Evolutionary conservation across 495 filamentous ascomycete species (phyloP).

Genomic region (Aspergillus kassunensis): DNA sequence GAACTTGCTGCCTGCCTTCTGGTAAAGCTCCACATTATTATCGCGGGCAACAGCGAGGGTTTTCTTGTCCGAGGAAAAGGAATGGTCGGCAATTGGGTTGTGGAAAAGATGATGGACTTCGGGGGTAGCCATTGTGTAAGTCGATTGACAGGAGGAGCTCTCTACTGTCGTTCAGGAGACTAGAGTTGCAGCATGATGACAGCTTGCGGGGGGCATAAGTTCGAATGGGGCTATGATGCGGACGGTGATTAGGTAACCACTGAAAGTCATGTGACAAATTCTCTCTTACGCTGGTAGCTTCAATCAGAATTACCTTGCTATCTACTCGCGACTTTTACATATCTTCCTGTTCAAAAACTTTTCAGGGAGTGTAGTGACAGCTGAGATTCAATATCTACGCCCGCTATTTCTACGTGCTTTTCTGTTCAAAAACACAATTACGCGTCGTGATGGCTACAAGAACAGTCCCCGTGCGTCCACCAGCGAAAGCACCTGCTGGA

Average conservation of each 20-base stretch:
- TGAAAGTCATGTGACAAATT: slow-evolving; percentile 21
- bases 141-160: slow-evolving; percentile 93
- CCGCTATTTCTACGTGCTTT: too few species aligned
- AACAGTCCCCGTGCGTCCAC: slow-evolving; percentile 30
- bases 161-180: slow-evolving; percentile 86
- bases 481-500: slow-evolving; percentile 32
- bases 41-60: slow-evolving; percentile 90
- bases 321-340: too few species aligned
- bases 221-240: neutral
- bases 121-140: slow-evolving; percentile 65
- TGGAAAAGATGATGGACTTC: slow-evolving; percentile 98
- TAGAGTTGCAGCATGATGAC: neutral
- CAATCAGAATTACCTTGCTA: too few species aligned
- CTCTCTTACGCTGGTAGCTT: too few species aligned
- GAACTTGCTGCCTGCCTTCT: slow-evolving; percentile 68
- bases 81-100: slow-evolving; percentile 93
- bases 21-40: slow-evolving; percentile 86
- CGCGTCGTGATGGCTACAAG: slow-evolving; percentile 38
- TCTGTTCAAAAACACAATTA: neutral
- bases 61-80: slow-evolving; percentile 87
- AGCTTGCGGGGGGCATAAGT: neutral
- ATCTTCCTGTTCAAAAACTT: too few species aligned
- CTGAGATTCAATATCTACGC: too few species aligned
- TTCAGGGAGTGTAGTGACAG: too few species aligned
- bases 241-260: slow-evolving; percentile 21